Evolutionary conservation across 2,329 filamentous ascomycete genomes (phyloP).

Genomic region (Xylaria sp.): DNA sequence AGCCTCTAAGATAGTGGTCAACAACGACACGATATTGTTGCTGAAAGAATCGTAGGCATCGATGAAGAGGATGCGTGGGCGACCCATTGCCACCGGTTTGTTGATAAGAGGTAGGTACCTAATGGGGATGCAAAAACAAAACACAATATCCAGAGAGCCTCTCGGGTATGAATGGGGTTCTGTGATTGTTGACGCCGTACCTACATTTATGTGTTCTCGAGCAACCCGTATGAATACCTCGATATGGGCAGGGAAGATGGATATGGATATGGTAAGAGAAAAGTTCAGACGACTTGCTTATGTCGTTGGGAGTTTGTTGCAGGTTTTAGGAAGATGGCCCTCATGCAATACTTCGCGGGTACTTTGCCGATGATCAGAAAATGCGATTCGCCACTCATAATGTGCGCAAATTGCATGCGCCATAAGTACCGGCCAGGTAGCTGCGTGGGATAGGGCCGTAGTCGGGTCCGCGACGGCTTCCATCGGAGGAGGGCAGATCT

Average conservation of each 20-base stretch:
- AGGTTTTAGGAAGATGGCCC: neutral
- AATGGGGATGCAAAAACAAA: neutral
- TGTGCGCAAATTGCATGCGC: too few relatives aligned
- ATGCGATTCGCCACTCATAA: too few relatives aligned
- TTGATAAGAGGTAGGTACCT: neutral
- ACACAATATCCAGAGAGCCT: neutral
- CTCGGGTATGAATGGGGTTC: neutral
- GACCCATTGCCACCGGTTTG: slow-evolving; percentile 27
- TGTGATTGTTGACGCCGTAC: neutral
- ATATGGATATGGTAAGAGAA: neutral
- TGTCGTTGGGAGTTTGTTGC: neutral
- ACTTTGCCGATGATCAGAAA: neutral
- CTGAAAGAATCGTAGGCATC: slow-evolving; percentile 97
- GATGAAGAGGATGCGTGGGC: slow-evolving; percentile 68
- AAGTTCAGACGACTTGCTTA: neutral
- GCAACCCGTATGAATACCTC: too few relatives aligned
- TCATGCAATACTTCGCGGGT: neutral
- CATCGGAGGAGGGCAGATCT: slow-evolving; percentile 5
- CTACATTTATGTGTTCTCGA: neutral
- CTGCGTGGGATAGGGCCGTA: too few relatives aligned
- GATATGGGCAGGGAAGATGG: too few relatives aligned
- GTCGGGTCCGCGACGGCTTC: slow-evolving; percentile 2
- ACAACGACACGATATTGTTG: slow-evolving; percentile 83
- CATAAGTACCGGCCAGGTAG: too few relatives aligned
- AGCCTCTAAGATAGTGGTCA: slow-evolving; percentile 63